These are phyloP conservation scores for Prunus mira DNA, from an alignment of 306 rosid genomes.

Conservation along the genomic window DNA sequence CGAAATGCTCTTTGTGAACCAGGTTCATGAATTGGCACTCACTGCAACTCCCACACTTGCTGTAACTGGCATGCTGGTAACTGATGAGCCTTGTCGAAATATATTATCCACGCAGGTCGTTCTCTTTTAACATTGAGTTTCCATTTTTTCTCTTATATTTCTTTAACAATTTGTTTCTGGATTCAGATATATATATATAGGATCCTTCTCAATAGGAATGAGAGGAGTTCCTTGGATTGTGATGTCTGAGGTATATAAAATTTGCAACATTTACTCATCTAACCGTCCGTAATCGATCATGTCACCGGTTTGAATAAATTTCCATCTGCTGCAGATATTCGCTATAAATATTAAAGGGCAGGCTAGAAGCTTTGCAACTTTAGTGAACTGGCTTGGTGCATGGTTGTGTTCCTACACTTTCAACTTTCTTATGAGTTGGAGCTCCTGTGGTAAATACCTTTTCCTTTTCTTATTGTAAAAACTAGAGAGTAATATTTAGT, in stretches of 20 bases:
- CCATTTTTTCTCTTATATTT: not conserved
- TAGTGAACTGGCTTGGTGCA: constrained; percentile 90
- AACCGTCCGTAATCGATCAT: not conserved
- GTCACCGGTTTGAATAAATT: not conserved
- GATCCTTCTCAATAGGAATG: constrained; percentile 81
- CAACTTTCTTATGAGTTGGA: constrained; percentile 85
- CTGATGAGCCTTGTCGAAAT: constrained; percentile 3
- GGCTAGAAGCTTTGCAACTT: constrained; percentile 85
- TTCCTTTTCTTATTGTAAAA: constrained; percentile 5
- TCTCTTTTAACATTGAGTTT: constrained; percentile 9
- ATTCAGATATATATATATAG: constrained; percentile 59
- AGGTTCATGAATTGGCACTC: constrained; percentile 54
- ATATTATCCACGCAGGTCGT: not conserved
- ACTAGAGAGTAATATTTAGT: not conserved
- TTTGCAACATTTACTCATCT: not conserved
- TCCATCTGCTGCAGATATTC: constrained; percentile 57
- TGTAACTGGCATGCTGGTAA: constrained; percentile 68
- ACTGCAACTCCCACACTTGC: constrained; percentile 61
- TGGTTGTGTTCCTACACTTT: constrained; percentile 88
- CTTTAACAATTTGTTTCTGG: not conserved
- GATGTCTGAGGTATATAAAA: constrained; percentile 79
- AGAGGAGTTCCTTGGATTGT: constrained; percentile 96
- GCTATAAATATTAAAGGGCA: constrained; percentile 78
- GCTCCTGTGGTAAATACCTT: constrained; percentile 61
- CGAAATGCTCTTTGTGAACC: constrained; percentile 18